phyloP scores from a whole-genome alignment of 306 rosid genomes.

The Vigna hirtella region DNA sequence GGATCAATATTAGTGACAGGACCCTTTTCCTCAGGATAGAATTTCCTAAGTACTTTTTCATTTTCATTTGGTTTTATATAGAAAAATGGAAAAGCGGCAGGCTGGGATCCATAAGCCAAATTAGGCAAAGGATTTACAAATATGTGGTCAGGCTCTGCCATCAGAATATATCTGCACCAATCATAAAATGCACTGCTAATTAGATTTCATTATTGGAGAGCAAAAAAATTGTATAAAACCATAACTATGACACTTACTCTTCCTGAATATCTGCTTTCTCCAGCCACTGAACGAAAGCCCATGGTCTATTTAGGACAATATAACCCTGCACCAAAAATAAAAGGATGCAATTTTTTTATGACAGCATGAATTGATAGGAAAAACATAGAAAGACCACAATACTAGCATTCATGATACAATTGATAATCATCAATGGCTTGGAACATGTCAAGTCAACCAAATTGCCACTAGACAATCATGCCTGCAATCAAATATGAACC shows the following conservation, averaged over 20 bases:
- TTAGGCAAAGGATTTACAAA: slow-evolving; percentile 87
- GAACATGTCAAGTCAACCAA: slow-evolving; percentile 3
- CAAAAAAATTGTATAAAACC: slow-evolving; percentile 17
- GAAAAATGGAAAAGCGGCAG: slow-evolving; percentile 86
- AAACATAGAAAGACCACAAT: slow-evolving; percentile 26
- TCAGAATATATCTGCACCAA: slow-evolving; percentile 86
- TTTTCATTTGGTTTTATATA: slow-evolving; percentile 77
- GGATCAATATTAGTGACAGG: slow-evolving; percentile 88
- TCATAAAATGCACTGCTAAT: slow-evolving; percentile 46
- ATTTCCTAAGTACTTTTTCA: slow-evolving; percentile 75
- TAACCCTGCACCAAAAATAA: slow-evolving; percentile 69
- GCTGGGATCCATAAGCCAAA: slow-evolving; percentile 66
- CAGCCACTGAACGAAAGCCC: slow-evolving; percentile 99
- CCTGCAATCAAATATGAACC: slow-evolving; percentile 9
- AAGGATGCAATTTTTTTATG: slow-evolving; percentile 18
- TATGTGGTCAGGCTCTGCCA: slow-evolving; percentile 97
- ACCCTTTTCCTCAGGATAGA: slow-evolving; percentile 78
- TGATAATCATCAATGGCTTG: background rate
- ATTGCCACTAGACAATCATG: background rate
- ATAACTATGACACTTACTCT: slow-evolving; percentile 60
- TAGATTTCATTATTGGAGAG: slow-evolving; percentile 45
- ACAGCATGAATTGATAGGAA: background rate
- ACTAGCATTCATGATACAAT: slow-evolving; percentile 21
- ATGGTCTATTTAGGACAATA: slow-evolving; percentile 89
- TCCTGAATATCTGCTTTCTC: slow-evolving; percentile 86